Evolutionary conservation across 2,329 filamentous ascomycete species (phyloP), one percentile per base, ranked within the genome.

Genomic region (Sarocladium oryzae): DNA sequence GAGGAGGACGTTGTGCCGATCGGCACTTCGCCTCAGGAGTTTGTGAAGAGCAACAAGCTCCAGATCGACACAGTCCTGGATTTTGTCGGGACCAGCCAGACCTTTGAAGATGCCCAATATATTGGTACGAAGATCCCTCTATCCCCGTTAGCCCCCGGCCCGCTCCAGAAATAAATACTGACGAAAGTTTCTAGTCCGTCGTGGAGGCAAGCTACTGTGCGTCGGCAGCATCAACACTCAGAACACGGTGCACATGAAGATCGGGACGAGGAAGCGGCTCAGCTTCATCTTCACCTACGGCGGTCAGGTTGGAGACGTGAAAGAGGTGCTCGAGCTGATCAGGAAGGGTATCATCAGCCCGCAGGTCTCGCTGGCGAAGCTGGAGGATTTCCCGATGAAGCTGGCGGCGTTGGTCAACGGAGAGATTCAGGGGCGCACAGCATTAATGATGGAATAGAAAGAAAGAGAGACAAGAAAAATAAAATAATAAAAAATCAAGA

Each of bases 191-290:
- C n/a, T 16, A 48, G 43, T 48, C 9, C 43, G 43, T 48, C 43
- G 43, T 16, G 43, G 43, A 4, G 66, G 66, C 1, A 68, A 67
- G 20, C 54, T 72, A 2, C 55, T 72, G 2, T 72, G 69, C 49
- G 60, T 72, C 6, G 69, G 70, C 1, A 71, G 66, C 4, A 57
- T 71, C 0, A 61, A 70, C 43, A 57, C 61, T 0, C 63, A 67
- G 32, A 73, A 73, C 45, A 67, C 64, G 1, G 52, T 73, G 9
- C 61, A 71, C 35, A 73, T 73, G 70, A 72, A 72, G 52, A 67
- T 67, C 9, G 69, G 69, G 0, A 71, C 70, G 6, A 58, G 70
- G 16, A 73, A 73, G 56, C 56, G 70, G 26, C 55, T 73, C 2
- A 66, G 60, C 11, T 69, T 65, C 28, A 67, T 72, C 2, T 73